Conservation (phyloP, 2,329 filamentous ascomycete genomes). For the Diaporthe longicolla region DNA sequence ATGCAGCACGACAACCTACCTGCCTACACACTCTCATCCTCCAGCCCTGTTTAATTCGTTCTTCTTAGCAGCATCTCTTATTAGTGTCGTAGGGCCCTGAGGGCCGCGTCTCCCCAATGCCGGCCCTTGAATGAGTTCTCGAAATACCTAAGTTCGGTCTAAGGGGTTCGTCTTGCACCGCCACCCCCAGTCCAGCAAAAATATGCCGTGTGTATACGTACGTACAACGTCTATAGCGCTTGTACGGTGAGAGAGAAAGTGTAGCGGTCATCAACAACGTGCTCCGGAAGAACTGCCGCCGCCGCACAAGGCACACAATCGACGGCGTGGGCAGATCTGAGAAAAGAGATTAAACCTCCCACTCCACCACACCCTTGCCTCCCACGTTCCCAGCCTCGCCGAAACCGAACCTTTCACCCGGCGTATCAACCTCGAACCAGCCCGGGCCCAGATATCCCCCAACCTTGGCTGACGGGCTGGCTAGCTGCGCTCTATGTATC, state of each 20-base stretch:
- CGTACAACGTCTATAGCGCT: background rate
- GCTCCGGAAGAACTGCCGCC: constrained; percentile 25
- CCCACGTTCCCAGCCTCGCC: background rate
- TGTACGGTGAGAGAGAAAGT: background rate
- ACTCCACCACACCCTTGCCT: background rate
- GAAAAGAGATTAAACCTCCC: background rate
- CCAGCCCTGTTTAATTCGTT: background rate
- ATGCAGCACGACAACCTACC: background rate
- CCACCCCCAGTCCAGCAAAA: background rate
- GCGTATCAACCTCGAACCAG: constrained; percentile 11
- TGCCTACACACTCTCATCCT: background rate
- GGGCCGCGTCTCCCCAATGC: background rate
- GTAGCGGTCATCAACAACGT: constrained; percentile 22
- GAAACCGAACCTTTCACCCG: constrained; percentile 4
- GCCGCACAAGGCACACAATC: background rate
- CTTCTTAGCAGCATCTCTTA: background rate
- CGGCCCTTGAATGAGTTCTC: constrained; percentile 12
- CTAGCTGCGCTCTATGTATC: background rate
- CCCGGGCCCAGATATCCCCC: constrained; percentile 5
- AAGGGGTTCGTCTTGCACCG: constrained; percentile 1
- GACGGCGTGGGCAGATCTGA: background rate
- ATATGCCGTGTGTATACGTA: background rate
- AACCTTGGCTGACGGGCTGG: background rate
- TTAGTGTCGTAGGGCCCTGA: background rate
- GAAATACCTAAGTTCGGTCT: background rate